Percentiles rank a stretch among this genome's conserved stretches.
These are phyloP conservation scores for Silybum marianum DNA, from an alignment of 129 eudicot species.

Conservation along the genomic window DNA sequence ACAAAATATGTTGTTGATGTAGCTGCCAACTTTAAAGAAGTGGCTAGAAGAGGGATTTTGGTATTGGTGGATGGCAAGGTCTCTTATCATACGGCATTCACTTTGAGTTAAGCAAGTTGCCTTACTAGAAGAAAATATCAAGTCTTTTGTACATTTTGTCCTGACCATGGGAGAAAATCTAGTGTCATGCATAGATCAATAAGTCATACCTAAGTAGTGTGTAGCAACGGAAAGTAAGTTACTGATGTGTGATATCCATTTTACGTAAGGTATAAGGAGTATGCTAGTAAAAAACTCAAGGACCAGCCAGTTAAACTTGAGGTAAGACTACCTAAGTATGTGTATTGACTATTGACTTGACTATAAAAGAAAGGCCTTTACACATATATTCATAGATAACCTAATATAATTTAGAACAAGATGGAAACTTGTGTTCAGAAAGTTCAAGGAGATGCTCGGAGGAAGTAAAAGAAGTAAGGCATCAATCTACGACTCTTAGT, in stretches of 20 bases:
- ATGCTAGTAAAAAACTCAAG: too few relatives aligned
- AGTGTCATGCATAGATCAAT: not conserved
- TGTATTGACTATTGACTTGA: too few relatives aligned
- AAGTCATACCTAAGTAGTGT: not conserved
- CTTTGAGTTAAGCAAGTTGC: not conserved
- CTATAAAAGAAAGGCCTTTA: too few relatives aligned
- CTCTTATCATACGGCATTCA: not conserved
- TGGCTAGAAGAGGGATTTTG: not conserved
- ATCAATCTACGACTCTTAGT: not conserved
- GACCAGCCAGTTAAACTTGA: too few relatives aligned
- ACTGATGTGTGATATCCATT: not conserved
- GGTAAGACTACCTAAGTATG: too few relatives aligned
- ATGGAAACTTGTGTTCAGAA: not conserved
- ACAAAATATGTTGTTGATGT: not conserved
- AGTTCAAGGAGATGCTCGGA: not conserved
- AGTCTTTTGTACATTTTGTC: not conserved
- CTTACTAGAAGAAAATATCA: not conserved
- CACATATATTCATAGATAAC: too few relatives aligned
- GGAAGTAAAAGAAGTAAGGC: not conserved
- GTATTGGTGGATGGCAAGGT: not conserved
- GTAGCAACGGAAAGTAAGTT: not conserved
- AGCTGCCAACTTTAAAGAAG: not conserved
- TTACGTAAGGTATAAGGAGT: not conserved
- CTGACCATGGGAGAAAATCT: not conserved
- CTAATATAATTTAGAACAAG: not conserved